Evolutionary conservation across 2,329 filamentous ascomycete species (phyloP).

Genomic region (Calcarisporium arbuscula): DNA sequence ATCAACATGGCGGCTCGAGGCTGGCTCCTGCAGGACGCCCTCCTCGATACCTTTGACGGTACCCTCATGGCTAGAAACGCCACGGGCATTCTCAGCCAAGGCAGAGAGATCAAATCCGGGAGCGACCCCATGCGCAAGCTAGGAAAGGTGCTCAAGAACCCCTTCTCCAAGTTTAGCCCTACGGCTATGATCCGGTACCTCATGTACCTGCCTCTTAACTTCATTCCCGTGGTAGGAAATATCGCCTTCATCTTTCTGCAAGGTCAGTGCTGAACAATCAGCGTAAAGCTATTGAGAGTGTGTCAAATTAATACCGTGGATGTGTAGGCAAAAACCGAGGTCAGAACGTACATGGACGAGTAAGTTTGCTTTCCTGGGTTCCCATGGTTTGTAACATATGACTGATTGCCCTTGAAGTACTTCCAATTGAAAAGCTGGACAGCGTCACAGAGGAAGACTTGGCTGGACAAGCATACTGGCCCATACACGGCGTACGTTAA

Average conservation of each 20-base stretch:
- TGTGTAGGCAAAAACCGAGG: constrained; percentile 42
- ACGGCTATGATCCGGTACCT: constrained; percentile 69
- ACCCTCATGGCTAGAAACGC: constrained; percentile 48
- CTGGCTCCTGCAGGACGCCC: constrained; percentile 73
- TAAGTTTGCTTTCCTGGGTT: constrained; percentile 26
- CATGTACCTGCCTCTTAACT: constrained; percentile 85
- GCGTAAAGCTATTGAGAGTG: too few species aligned
- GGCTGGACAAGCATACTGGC: constrained; percentile 62
- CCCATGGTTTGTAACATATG: background rate
- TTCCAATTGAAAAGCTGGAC: constrained; percentile 89
- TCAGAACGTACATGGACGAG: constrained; percentile 44
- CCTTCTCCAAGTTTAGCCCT: constrained; percentile 50
- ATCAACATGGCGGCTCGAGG: constrained; percentile 54
- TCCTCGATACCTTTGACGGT: constrained; percentile 86
- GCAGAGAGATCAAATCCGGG: constrained; percentile 64
- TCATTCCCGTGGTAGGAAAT: constrained; percentile 85
- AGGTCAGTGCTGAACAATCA: constrained; percentile 34
- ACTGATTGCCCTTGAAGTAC: constrained; percentile 48
- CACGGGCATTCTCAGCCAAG: constrained; percentile 60
- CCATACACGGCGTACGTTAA: constrained; percentile 72
- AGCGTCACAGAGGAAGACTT: constrained; percentile 55
- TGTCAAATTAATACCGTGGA: background rate
- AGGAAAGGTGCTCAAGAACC: constrained; percentile 51
- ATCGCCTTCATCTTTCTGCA: constrained; percentile 73
- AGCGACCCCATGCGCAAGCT: constrained; percentile 50